Evolutionary conservation across 768 basidiomycete species (phyloP), one percentile per base, ranked within the genome.

Genomic region (Asterophora parasitica): DNA sequence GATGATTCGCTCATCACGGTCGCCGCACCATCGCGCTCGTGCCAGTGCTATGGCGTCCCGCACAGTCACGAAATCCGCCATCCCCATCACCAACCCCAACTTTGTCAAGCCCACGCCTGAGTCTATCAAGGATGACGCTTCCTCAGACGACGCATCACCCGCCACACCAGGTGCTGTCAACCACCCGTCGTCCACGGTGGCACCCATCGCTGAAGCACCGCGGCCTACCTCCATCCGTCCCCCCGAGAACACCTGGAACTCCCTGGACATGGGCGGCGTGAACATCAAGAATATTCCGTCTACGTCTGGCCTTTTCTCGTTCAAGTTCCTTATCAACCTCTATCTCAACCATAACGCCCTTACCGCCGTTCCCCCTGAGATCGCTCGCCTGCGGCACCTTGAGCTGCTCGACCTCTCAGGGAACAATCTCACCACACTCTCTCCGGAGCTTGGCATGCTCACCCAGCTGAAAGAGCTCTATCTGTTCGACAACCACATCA

Each of bases 261-360:
- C 90, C 15, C 72, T 99, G 40, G 96, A 99, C 68, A 91, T 99
- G 83, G 95, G 96, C 45, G 96, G 96, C 12, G 84, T 96, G 56
- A 81, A 82, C 54, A 82, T 99, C 62, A 95, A 94, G 76, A 91
- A 87, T 55, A 75, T 99, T 42, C 89, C 94, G 30, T 69, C 82
- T 4, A 75, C 70, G 6, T 87, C 85, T 38, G 84, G 83, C 20
- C 73, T 91, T 35, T 90, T 89, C 66, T 72, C 82, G 7, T 97
- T 95, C 72, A 81, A 82, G n/a, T 96, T 93, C 75, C 84, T 99
- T 50, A 87, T 86, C 56, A 87, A 85, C 52, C 85, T 99, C 41
- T 97, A 94, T 69, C 88, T 99, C 64, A 97, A 97, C 57, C 95
- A 98, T 73, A 99, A 99, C 60, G 73, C 81, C 19, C 75, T 99